Evolutionary conservation across 495 filamentous ascomycete genomes (phyloP).

Genomic region (Neohortaea acidophila): DNA sequence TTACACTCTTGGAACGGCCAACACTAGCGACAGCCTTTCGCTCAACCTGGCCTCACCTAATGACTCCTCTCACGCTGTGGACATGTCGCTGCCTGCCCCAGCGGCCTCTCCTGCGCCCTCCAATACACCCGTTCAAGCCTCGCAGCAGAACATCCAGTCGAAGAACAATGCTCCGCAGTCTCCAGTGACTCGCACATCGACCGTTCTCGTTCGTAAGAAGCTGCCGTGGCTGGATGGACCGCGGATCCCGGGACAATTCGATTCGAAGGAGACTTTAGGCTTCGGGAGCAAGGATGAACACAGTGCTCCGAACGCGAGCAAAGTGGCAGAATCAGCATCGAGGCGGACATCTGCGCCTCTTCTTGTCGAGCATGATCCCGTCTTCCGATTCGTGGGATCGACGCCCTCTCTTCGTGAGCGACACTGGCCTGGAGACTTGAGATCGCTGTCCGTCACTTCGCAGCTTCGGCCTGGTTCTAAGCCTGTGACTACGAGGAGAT

Average conservation of each 20-base stretch:
- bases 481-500: conserved; percentile 3
- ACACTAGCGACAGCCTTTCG: neutral
- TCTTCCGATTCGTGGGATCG: conserved; percentile 10
- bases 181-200: neutral
- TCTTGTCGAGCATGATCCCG: conserved; percentile 3
- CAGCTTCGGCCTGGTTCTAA: conserved; percentile 6
- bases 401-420: conserved; percentile 5
- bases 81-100: too few species aligned
- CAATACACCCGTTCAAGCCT: neutral
- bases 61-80: neutral
- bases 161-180: neutral
- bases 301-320: neutral
- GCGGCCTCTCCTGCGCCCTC: neutral
- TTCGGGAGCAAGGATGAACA: too few species aligned
- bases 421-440: neutral
- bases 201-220: conserved; percentile 10
- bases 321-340: neutral
- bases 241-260: conserved; percentile 3
- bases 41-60: conserved; percentile 2
- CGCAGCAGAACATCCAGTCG: neutral
- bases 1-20: neutral
- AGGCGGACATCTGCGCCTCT: neutral
- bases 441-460: conserved; percentile 7
- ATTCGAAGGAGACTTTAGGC: conserved; percentile 2
- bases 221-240: conserved; percentile 16